Percentiles rank a stretch among this genome's conserved stretches.
Conservation (phyloP, 1,284 basidiomycete genomes). For the Apiotrichum laibachii region DNA sequence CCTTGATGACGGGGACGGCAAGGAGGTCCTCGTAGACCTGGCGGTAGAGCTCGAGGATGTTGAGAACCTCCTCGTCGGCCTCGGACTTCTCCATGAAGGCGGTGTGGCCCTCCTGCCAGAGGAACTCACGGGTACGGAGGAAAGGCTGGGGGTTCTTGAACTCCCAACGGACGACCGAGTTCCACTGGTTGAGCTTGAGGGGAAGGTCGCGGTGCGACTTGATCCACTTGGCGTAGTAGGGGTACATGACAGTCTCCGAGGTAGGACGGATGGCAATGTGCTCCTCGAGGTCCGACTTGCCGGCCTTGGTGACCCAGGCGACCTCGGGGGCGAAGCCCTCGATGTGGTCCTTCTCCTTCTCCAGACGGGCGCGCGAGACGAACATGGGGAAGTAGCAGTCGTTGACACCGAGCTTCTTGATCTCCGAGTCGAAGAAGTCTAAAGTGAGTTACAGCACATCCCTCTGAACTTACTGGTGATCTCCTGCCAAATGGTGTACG, state of each 20-base stretch:
- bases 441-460: constrained; percentile 17
- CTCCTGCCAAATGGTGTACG: constrained; percentile 93
- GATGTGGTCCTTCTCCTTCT: constrained; percentile 97
- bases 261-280: constrained; percentile 97
- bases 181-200: constrained; percentile 98
- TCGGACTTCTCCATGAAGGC: constrained; percentile 85
- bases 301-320: constrained; percentile 97
- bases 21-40: constrained; percentile 96
- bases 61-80: constrained; percentile 84
- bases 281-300: constrained; percentile 89
- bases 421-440: constrained; percentile 82
- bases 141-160: constrained; percentile 99
- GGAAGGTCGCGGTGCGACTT: constrained; percentile 96
- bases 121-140: constrained; percentile 96
- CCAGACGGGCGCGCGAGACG: constrained; percentile 86
- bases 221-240: constrained; percentile 98
- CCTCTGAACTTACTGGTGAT: constrained; percentile 64
- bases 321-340: constrained; percentile 99
- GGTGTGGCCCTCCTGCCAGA: constrained; percentile 99
- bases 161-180: constrained; percentile 98
- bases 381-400: constrained; percentile 99
- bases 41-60: constrained; percentile 94
- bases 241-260: constrained; percentile 98
- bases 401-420: constrained; percentile 92
- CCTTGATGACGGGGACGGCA: constrained; percentile 94